phyloP scores from a whole-genome alignment of 148 eudicot species.

The Spergularia marina region DNA sequence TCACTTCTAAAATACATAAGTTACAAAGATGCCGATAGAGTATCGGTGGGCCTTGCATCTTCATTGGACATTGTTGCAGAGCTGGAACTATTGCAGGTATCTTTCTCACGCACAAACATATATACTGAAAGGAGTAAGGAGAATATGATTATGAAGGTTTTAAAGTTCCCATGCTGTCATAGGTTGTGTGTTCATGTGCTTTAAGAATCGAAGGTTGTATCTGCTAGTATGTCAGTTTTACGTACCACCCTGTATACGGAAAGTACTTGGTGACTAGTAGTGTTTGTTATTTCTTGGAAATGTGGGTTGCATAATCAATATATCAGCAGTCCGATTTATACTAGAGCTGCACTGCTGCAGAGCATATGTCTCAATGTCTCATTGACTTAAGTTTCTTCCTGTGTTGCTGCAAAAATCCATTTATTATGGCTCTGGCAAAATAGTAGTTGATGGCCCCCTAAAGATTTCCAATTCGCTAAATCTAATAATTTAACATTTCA shows the following conservation, averaged over 20 bases:
- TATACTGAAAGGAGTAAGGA: neutral
- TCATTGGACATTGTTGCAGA: conserved; percentile 82
- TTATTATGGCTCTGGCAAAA: neutral
- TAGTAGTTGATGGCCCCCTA: neutral
- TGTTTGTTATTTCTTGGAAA: neutral
- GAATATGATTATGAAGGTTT: neutral
- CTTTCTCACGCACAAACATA: neutral
- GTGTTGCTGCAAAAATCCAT: neutral
- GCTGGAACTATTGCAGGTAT: conserved; percentile 89
- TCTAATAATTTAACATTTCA: neutral
- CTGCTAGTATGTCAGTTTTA: neutral
- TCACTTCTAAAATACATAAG: conserved; percentile 60
- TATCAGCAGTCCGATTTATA: neutral
- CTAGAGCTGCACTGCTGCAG: neutral
- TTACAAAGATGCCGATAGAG: conserved; percentile 85
- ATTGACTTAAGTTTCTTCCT: neutral
- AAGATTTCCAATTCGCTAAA: neutral
- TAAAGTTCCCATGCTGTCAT: conserved; percentile 11
- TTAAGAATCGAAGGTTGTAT: neutral
- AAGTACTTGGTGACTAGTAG: too few species aligned
- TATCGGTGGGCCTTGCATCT: conserved; percentile 84
- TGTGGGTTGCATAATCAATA: neutral
- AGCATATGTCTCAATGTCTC: neutral
- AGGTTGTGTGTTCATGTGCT: neutral
- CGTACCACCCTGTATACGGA: too few species aligned